These are phyloP conservation scores for Fonsecaea multimorphosa DNA, from an alignment of 2,329 filamentous ascomycete species.

Conservation along the genomic window DNA sequence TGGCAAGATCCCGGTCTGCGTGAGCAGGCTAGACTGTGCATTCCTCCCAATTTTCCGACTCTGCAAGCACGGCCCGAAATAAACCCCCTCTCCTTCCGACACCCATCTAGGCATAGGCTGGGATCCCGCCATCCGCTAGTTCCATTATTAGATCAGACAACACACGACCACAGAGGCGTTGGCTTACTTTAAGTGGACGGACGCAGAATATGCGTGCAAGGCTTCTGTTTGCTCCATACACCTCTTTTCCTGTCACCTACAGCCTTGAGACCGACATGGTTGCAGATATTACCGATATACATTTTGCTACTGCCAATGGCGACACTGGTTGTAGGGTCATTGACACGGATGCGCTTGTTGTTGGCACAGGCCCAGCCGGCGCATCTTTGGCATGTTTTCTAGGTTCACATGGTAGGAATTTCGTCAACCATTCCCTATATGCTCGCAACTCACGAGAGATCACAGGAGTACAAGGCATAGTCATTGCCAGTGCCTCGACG, in stretches of 20 bases:
- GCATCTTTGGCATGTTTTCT: conserved; percentile 45
- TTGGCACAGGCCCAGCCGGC: conserved; percentile 61
- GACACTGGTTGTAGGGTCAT: neutral
- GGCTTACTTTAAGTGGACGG: neutral
- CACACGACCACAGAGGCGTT: neutral
- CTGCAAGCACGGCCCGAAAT: neutral
- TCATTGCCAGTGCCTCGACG: neutral
- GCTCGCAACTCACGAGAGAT: neutral
- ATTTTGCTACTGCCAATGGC: neutral
- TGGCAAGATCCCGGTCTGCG: neutral
- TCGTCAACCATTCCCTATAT: neutral
- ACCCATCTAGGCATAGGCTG: neutral
- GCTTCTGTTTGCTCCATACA: neutral
- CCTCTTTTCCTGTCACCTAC: neutral
- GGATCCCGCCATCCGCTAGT: neutral
- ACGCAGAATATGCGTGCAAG: neutral
- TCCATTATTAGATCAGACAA: neutral
- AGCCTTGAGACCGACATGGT: neutral
- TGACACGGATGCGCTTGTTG: conserved; percentile 20
- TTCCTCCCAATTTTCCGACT: neutral
- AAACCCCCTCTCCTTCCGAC: neutral
- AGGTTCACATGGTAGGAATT: conserved; percentile 49
- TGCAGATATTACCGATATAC: neutral
- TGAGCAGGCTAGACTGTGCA: neutral
- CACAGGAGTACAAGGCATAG: conserved; percentile 10